These are phyloP conservation scores for Aureobasidium uvarum DNA, from an alignment of 2,329 filamentous ascomycete species.

Conservation along the genomic window DNA sequence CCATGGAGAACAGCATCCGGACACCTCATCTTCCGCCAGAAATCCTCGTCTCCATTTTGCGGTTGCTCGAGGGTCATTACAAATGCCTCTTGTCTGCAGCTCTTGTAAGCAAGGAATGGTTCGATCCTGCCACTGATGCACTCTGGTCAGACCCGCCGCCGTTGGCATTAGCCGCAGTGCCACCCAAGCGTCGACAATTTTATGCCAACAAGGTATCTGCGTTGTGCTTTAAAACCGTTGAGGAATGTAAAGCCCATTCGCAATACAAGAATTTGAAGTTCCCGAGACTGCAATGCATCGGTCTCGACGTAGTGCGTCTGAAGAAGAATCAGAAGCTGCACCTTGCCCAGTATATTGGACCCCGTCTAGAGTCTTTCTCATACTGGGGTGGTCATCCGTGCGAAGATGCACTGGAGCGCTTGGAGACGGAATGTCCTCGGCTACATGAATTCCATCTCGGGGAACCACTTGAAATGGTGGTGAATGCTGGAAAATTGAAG, in stretches of 20 bases:
- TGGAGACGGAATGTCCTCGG: slow-evolving; percentile 2
- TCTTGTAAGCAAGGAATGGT: slow-evolving; percentile 11
- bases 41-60: background rate
- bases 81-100: background rate
- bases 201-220: background rate
- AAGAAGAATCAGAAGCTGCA: background rate
- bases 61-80: background rate
- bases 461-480: background rate
- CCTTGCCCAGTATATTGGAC: background rate
- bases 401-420: slow-evolving; percentile 1
- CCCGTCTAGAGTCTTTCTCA: background rate
- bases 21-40: slow-evolving; percentile 3
- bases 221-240: background rate
- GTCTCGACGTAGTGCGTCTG: background rate
- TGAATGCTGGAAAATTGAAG: background rate
- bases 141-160: background rate
- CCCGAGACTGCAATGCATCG: background rate
- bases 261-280: slow-evolving; percentile 11
- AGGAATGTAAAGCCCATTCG: background rate
- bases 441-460: background rate
- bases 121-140: background rate
- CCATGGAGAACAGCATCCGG: background rate
- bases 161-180: background rate
- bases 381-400: slow-evolving; percentile 11
- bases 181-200: background rate